A percentile compares a stretch with the other conserved stretches of the same genome.
Conservation (phyloP, 1,284 basidiomycete genomes). For the Tilletia walkeri region DNA sequence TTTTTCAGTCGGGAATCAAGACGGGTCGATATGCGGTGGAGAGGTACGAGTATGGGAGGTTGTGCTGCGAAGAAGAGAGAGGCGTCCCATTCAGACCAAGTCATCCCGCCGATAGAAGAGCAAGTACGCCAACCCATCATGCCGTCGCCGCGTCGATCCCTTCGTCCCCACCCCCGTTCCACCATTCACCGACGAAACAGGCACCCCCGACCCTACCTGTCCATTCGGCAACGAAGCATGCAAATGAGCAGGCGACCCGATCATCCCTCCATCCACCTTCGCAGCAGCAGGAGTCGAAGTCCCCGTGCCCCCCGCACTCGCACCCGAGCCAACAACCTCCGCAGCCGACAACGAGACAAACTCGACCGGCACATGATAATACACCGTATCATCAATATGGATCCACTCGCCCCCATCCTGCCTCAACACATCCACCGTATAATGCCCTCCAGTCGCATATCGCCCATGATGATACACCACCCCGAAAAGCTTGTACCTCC, state of each 20-base stretch:
- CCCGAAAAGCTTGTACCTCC: conserved; percentile 65
- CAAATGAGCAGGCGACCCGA: conserved; percentile 43
- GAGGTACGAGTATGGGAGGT: too few species aligned
- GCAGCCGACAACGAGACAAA: conserved; percentile 68
- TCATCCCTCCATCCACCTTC: conserved; percentile 46
- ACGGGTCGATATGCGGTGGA: too few species aligned
- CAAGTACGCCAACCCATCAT: conserved; percentile 69
- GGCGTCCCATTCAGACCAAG: not conserved
- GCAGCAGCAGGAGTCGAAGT: conserved; percentile 50
- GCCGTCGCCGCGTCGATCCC: conserved; percentile 18
- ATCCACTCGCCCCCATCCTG: conserved; percentile 76
- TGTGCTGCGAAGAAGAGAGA: not conserved
- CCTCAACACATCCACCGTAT: conserved; percentile 86
- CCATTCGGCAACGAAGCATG: conserved; percentile 3
- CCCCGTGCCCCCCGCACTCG: conserved; percentile 11
- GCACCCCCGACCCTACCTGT: not conserved
- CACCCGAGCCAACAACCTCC: not conserved
- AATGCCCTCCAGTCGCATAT: conserved; percentile 88
- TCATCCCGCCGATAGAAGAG: conserved; percentile 69
- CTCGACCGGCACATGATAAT: conserved; percentile 67
- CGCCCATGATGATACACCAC: conserved; percentile 91
- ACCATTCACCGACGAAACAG: not conserved
- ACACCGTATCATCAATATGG: conserved; percentile 81
- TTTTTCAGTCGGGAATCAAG: too few species aligned
- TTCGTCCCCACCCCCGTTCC: not conserved